These are phyloP conservation scores for Daedaleopsis nitida DNA, from an alignment of 768 basidiomycete species.

Conservation along the genomic window DNA sequence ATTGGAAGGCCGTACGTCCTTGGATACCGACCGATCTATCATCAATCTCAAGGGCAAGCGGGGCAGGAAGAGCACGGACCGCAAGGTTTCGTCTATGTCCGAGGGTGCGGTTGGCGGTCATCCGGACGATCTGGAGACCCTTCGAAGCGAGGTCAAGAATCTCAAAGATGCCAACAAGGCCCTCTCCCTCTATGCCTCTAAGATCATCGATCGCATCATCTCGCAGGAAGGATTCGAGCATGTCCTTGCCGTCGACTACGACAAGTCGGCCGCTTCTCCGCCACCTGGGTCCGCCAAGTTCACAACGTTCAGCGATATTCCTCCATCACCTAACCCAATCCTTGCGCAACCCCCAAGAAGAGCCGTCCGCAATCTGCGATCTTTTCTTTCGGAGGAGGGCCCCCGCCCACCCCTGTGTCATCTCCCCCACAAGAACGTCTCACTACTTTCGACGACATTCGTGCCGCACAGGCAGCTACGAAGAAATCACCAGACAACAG, in stretches of 20 bases:
- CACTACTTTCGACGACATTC: conserved; percentile 36
- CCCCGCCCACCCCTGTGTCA: conserved; percentile 9
- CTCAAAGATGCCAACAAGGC: conserved; percentile 97
- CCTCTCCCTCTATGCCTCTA: conserved; percentile 91
- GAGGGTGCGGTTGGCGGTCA: conserved; percentile 44
- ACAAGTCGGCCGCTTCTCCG: conserved; percentile 49
- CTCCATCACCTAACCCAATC: conserved; percentile 29
- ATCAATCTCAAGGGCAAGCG: conserved; percentile 47
- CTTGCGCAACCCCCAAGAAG: conserved; percentile 36
- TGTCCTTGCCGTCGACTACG: conserved; percentile 91
- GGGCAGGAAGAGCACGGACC: conserved; percentile 29
- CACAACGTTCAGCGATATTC: conserved; percentile 27
- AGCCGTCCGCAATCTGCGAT: conserved; percentile 65
- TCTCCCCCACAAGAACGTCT: conserved; percentile 35
- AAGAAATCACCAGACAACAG: conserved; percentile 23
- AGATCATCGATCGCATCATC: conserved; percentile 98
- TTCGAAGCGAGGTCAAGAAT: conserved; percentile 86
- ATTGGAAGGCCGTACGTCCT: conserved; percentile 54
- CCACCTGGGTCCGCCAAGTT: conserved; percentile 45
- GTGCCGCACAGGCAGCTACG: conserved; percentile 15
- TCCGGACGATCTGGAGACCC: conserved; percentile 66
- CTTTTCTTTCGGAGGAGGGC: conserved; percentile 39
- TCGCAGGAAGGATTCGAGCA: conserved; percentile 96
- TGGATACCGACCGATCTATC: conserved; percentile 50
- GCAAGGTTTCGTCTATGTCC: conserved; percentile 35